Evolutionary conservation across 2,329 filamentous ascomycete species (phyloP).

Genomic region (Penicillium griseofulvum): DNA sequence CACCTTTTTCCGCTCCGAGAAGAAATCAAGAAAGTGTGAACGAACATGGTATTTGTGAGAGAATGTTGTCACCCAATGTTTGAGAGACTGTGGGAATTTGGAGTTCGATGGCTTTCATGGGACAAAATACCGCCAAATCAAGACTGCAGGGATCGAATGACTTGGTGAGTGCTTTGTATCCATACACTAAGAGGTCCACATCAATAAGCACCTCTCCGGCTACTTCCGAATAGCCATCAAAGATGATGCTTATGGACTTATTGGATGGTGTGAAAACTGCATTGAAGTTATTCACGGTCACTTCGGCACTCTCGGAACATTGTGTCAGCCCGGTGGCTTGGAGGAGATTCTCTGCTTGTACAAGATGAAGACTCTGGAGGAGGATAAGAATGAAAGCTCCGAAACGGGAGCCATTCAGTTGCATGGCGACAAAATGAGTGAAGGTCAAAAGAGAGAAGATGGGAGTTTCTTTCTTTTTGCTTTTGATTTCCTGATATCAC

Average conservation of each 20-base stretch:
- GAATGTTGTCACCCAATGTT: slow-evolving; percentile 53
- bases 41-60: slow-evolving; percentile 66
- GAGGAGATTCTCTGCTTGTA: slow-evolving; percentile 15
- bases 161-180: slow-evolving; percentile 66
- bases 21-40: slow-evolving; percentile 1
- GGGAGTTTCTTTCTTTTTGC: neutral
- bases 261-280: slow-evolving; percentile 45
- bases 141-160: slow-evolving; percentile 73
- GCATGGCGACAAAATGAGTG: slow-evolving; percentile 7
- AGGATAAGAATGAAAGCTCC: slow-evolving; percentile 2
- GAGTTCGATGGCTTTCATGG: slow-evolving; percentile 81
- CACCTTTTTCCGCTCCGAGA: neutral
- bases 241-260: slow-evolving; percentile 50
- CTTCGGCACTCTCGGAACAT: slow-evolving; percentile 17
- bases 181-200: slow-evolving; percentile 75
- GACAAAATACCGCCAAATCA: slow-evolving; percentile 72
- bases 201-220: slow-evolving; percentile 77
- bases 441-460: neutral
- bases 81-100: slow-evolving; percentile 67
- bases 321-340: slow-evolving; percentile 16
- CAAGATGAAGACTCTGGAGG: slow-evolving; percentile 7
- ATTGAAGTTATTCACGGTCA: slow-evolving; percentile 28
- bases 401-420: slow-evolving; percentile 2
- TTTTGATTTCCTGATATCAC: slow-evolving; percentile 9
- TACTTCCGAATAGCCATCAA: slow-evolving; percentile 80